Evolutionary conservation across 176 grass and related monocot species (phyloP), one percentile per base, ranked within the genome.

Genomic region (Aegilops tauschii): DNA sequence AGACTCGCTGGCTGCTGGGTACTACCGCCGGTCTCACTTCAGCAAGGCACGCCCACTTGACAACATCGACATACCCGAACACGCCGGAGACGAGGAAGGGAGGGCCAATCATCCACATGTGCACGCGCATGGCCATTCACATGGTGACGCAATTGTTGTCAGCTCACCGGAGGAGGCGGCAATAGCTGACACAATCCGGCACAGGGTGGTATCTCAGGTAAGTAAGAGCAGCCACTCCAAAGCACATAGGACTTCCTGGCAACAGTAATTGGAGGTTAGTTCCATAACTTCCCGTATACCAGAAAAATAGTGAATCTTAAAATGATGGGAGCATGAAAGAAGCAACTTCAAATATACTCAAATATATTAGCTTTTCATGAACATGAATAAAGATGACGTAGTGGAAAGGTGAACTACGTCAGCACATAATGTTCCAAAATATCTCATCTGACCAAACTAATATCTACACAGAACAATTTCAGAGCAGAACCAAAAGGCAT

Each of bases 181-280:
- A 56, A 40, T 83, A 5, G 80, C 90, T 37, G 93, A 98, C 27
- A 91, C 83, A 8, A 92, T 98, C 44, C 80, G 96, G 47, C 93
- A 94, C 82, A 93, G 92, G 80, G 90, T 98, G 28, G 82, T 98
- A 28, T 98, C 96, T 82, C 96, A 98, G 88, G 96, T 95, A 91
- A 92, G 85, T 95, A 89, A 92, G 85, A 79, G 50, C 62, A 81
- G 28, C 27, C 23, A 61, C 58, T 86, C 83, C 79, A 56, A 42
- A 85, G 30, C 76, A 37, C 83, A 8, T 79, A 59, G 49, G 34
- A 36, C 47, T 89, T 75, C 21, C 78, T 72, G 17, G 4, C 9
- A 86, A 37, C 59, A 86, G 44, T 72, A 85, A 77, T 29, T 5
- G 54, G 23, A 67, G 67, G 11, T 80, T 42, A 73, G 44, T 73